Evolutionary conservation across 1,284 basidiomycete genomes (phyloP), one percentile per base, ranked within the genome.

Genomic region (Irpex sp.): DNA sequence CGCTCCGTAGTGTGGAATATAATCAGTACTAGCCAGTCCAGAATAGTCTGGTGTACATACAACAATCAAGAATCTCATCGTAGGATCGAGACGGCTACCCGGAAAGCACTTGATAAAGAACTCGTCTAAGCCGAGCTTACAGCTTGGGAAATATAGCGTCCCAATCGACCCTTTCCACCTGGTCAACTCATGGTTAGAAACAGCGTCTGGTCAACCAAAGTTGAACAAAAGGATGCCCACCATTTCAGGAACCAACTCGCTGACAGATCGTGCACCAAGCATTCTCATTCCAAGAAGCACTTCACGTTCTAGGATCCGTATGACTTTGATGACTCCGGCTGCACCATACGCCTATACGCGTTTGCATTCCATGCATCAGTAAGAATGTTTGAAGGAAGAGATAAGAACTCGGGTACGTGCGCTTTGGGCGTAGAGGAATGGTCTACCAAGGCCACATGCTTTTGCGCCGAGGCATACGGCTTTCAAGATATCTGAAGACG

Each of bases 341-440:
- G 89, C 85, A 1, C 94, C 95, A 63, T 94, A 96, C 4, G 93
- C 93, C 83, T 92, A 4, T 11, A 4, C 4, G 15, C 15, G 43
- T 3, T 49, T 43, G 55, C 56, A 53, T 9, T 21, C 35, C 49
- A 54, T 59, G 39, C 33, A 35, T 17, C 31, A 17, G 36, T n/a
- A n/a, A 46, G 17, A 43, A 50, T 59, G 36, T 4, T 35, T 37
- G 33, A 36, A 61, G 46, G 15, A 17, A 65, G 62, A 8, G 8
- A 19, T 57, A 35, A 43, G 19, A 59, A 19, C 21, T 33, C 26
- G 19, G 51, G 7, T 4, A 69, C 85, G 70, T 74, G 91, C 90
- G 70, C 91, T 92, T 77, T 96, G 93, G 1, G 93, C 93, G 70
- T 92, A 96, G n/a, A 97, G 79, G 81, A 97, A 95, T 0, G 92